Conservation (phyloP, 2,329 filamentous ascomycete species). For the Monosporascus cannonballus region DNA sequence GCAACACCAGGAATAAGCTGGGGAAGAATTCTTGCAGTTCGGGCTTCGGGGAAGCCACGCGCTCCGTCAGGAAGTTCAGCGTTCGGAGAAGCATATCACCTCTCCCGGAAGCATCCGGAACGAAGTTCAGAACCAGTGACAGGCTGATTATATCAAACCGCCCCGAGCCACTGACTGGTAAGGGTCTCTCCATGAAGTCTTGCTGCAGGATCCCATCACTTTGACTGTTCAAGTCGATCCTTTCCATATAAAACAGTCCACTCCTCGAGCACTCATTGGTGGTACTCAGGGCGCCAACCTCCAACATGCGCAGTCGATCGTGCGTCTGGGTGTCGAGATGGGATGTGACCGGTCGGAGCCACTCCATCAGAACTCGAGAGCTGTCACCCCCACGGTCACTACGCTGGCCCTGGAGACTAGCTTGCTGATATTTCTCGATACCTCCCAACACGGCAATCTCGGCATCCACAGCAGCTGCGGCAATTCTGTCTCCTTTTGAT, state of each 20-base stretch:
- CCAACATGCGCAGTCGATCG: constrained; percentile 60
- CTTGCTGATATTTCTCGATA: constrained; percentile 57
- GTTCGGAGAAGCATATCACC: constrained; percentile 83
- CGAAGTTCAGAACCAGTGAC: constrained; percentile 90
- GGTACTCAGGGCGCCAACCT: constrained; percentile 82
- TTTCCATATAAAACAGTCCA: constrained; percentile 62
- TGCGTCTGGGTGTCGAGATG: constrained; percentile 13
- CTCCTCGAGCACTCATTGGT: constrained; percentile 78
- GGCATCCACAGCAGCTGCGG: constrained; percentile 38
- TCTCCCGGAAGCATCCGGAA: constrained; percentile 66
- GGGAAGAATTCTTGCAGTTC: constrained; percentile 44
- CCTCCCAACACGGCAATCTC: constrained; percentile 56
- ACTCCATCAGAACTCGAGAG: constrained; percentile 57
- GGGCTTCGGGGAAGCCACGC: constrained; percentile 13
- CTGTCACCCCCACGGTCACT: constrained; percentile 62
- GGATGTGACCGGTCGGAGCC: constrained; percentile 40
- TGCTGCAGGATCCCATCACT: constrained; percentile 75
- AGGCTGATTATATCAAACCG: constrained; percentile 86
- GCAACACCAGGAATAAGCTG: constrained; percentile 81
- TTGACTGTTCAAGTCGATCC: constrained; percentile 89
- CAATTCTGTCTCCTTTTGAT: constrained; percentile 44
- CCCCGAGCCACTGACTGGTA: constrained; percentile 56
- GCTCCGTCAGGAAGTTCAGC: constrained; percentile 57
- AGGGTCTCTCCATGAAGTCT: constrained; percentile 85
- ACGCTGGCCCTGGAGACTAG: constrained; percentile 63